Evolutionary conservation across 2,329 filamentous ascomycete genomes (phyloP).

Genomic region (Davidsoniella eucalypti): DNA sequence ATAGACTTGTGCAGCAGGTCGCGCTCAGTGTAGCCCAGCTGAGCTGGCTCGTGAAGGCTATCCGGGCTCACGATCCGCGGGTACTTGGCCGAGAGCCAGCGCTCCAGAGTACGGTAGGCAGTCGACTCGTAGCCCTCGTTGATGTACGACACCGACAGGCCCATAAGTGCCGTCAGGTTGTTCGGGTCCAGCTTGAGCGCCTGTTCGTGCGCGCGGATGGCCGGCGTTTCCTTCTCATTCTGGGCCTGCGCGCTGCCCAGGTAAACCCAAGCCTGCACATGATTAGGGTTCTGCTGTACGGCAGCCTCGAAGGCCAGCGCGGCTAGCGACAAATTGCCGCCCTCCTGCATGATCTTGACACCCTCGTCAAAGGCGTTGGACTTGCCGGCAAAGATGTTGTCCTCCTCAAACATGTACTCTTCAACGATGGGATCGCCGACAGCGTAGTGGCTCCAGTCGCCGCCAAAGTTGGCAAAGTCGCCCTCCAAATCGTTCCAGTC

Average conservation of each 20-base stretch:
- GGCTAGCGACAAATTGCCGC: conserved; percentile 84
- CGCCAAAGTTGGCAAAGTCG: conserved; percentile 44
- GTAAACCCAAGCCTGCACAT: conserved; percentile 86
- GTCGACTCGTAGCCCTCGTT: conserved; percentile 98
- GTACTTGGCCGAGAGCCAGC: conserved; percentile 94
- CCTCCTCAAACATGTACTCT: conserved; percentile 85
- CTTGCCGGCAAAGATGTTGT: conserved; percentile 73
- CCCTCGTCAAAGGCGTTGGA: conserved; percentile 84
- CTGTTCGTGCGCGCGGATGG: conserved; percentile 84
- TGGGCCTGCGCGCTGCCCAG: conserved; percentile 87
- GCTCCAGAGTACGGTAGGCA: conserved; percentile 87
- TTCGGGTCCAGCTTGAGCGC: conserved; percentile 74
- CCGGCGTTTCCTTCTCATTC: conserved; percentile 95
- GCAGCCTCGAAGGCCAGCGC: conserved; percentile 92
- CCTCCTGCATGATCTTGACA: conserved; percentile 79
- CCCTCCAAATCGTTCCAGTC: conserved; percentile 48
- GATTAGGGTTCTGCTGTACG: conserved; percentile 72
- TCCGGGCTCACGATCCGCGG: conserved; percentile 60
- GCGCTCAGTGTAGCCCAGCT: conserved; percentile 88
- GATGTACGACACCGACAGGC: conserved; percentile 87
- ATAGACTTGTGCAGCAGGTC: conserved; percentile 80
- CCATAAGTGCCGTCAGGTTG: conserved; percentile 85
- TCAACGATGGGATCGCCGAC: conserved; percentile 60
- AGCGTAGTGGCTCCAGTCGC: conserved; percentile 47
- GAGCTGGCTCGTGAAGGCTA: conserved; percentile 56